Conservation (phyloP, 2,329 filamentous ascomycete genomes). For the Chlorencoelia australis region DNA sequence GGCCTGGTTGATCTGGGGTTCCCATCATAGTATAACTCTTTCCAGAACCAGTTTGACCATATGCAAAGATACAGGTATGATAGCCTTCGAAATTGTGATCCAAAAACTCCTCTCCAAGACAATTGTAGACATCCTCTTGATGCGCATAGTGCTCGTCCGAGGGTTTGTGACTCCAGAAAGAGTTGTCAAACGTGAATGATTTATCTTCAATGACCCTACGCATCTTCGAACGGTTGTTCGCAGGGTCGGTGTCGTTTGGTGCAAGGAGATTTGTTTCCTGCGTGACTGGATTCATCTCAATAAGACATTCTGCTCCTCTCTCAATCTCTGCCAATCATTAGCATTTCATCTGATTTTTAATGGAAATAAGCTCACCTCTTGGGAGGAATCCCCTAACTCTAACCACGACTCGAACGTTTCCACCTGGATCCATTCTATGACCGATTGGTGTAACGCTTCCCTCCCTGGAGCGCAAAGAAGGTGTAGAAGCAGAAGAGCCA, state of each 20-base stretch:
- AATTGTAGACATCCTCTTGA: conserved; percentile 90
- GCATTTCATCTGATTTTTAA: conserved; percentile 1
- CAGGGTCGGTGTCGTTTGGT: conserved; percentile 47
- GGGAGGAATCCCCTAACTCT: conserved; percentile 70
- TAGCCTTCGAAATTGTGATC: conserved; percentile 99
- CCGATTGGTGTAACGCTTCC: conserved; percentile 48
- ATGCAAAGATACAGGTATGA: conserved; percentile 98
- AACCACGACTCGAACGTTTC: conserved; percentile 76
- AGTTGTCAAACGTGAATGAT: conserved; percentile 91
- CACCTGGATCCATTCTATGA: conserved; percentile 48
- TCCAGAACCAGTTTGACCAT: conserved; percentile 93
- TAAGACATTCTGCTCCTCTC: conserved; percentile 71
- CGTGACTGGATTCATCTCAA: conserved; percentile 80
- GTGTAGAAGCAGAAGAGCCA: conserved; percentile 65
- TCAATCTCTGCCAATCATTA: conserved; percentile 65
- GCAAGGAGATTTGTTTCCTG: conserved; percentile 75
- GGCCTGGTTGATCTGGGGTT: conserved; percentile 67
- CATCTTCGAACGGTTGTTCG: conserved; percentile 49
- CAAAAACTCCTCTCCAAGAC: conserved; percentile 88
- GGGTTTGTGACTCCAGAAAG: conserved; percentile 89
- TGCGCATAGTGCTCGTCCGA: conserved; percentile 77
- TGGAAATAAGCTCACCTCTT: conserved; percentile 46
- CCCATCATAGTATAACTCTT: conserved; percentile 99
- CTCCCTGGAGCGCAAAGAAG: conserved; percentile 65
- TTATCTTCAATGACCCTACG: conserved; percentile 79